Conservation (phyloP, 257 asterid genomes). For the Petunia axillaris region DNA sequence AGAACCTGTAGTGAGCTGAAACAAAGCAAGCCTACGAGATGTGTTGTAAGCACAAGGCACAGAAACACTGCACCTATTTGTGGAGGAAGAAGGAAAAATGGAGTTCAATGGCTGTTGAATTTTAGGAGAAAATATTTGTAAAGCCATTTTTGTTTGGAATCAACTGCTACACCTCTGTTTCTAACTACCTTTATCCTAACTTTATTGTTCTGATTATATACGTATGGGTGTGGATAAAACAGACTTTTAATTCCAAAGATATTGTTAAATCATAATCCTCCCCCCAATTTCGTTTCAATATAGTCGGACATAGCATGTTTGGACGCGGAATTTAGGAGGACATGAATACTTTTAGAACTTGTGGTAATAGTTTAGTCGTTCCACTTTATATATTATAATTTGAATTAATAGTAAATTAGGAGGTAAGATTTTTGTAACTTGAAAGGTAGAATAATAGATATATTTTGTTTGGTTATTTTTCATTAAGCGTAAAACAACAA, state of each 20-base stretch:
- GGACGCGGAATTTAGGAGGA: too few species aligned
- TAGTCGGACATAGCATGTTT: too few species aligned
- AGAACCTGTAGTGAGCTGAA: conserved; percentile 50
- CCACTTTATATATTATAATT: too few species aligned
- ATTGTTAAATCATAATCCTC: too few species aligned
- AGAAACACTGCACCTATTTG: not conserved
- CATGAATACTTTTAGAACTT: too few species aligned
- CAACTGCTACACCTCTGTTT: not conserved
- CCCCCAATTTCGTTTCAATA: too few species aligned
- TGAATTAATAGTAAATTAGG: too few species aligned
- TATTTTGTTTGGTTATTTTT: too few species aligned
- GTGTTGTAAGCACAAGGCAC: conserved; percentile 38
- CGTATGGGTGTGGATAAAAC: not conserved
- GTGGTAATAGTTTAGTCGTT: too few species aligned
- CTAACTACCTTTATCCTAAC: conserved; percentile 12
- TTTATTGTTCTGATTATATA: not conserved
- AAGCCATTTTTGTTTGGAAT: conserved; percentile 1
- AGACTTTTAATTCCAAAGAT: not conserved
- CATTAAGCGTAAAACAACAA: too few species aligned
- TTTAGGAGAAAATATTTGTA: conserved; percentile 15
- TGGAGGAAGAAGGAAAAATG: conserved; percentile 1
- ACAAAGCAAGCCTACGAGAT: conserved; percentile 51
- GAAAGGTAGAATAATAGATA: too few species aligned
- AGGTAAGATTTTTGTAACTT: too few species aligned
- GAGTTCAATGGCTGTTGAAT: conserved; percentile 20